Conservation (phyloP, 805 yeast species). For the Suhomyces xylopsoci region DNA sequence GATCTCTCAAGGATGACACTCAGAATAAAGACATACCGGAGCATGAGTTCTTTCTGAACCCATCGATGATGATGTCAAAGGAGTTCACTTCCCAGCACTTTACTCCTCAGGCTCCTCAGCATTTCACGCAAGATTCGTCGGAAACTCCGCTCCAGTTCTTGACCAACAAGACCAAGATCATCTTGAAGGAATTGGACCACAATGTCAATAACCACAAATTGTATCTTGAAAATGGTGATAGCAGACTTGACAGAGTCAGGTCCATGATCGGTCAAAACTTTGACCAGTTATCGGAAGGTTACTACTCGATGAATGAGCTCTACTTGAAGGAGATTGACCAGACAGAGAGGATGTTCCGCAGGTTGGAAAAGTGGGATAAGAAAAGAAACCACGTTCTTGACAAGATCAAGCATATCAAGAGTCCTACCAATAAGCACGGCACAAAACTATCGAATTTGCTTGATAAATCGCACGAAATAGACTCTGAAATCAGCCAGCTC, state of each 20-base stretch:
- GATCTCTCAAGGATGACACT: constrained; percentile 2
- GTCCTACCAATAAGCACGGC: constrained; percentile 42
- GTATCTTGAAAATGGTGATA: constrained; percentile 33
- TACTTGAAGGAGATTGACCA: constrained; percentile 36
- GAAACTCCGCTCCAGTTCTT: constrained; percentile 32
- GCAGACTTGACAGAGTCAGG: constrained; percentile 27
- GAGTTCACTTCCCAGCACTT: neutral
- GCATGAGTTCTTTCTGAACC: constrained; percentile 18
- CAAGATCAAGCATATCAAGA: constrained; percentile 38
- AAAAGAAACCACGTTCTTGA: constrained; percentile 31
- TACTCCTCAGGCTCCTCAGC: neutral
- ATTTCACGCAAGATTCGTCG: neutral
- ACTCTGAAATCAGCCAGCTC: constrained; percentile 35
- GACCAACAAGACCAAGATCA: constrained; percentile 24
- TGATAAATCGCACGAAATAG: constrained; percentile 29
- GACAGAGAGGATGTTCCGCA: constrained; percentile 22
- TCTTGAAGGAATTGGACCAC: constrained; percentile 20
- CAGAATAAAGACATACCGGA: constrained; percentile 7
- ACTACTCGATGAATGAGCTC: constrained; percentile 45
- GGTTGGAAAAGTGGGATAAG: constrained; percentile 41
- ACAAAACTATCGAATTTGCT: constrained; percentile 35
- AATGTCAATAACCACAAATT: constrained; percentile 22
- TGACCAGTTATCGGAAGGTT: constrained; percentile 40
- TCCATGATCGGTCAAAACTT: constrained; percentile 24
- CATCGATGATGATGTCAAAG: constrained; percentile 11